A percentile compares a stretch with the other conserved stretches of the same genome.
phyloP scores from a whole-genome alignment of 805 yeast species.

The Kregervanrija pseudodelftensis region DNA sequence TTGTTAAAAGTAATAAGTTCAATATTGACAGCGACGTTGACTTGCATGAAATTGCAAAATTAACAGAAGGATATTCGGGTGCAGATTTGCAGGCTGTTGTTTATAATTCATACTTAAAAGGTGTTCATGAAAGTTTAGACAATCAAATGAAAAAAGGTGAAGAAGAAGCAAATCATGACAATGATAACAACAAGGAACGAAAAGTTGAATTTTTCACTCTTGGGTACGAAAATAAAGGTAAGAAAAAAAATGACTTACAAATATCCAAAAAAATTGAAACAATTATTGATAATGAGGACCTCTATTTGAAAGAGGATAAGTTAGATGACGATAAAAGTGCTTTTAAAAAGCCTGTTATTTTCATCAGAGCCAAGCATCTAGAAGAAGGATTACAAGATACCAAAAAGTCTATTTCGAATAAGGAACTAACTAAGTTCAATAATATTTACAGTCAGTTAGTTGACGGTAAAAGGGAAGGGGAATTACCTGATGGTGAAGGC shows the following conservation, averaged over 20 bases:
- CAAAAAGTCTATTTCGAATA: constrained; percentile 78
- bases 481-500: constrained; percentile 80
- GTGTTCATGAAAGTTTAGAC: constrained; percentile 66
- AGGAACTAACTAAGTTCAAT: constrained; percentile 58
- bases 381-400: constrained; percentile 62
- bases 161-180: constrained; percentile 6
- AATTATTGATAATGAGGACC: constrained; percentile 14
- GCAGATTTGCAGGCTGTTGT: constrained; percentile 93
- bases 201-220: constrained; percentile 18
- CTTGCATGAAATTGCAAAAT: constrained; percentile 44
- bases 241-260: constrained; percentile 7
- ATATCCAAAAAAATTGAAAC: constrained; percentile 16
- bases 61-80: constrained; percentile 78
- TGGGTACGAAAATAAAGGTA: not conserved
- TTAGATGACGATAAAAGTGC: constrained; percentile 38
- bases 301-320: constrained; percentile 12
- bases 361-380: constrained; percentile 49
- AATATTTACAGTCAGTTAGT: constrained; percentile 66
- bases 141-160: constrained; percentile 26
- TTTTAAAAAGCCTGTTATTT: constrained; percentile 27
- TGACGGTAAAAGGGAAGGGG: constrained; percentile 61
- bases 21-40: constrained; percentile 43
- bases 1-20: constrained; percentile 54
- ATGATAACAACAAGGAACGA: constrained; percentile 1
- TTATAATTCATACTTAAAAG: constrained; percentile 84